Base-by-base conservation (phyloP, 2,329 filamentous ascomycete species). In the Xylariaceae sp. region DNA sequence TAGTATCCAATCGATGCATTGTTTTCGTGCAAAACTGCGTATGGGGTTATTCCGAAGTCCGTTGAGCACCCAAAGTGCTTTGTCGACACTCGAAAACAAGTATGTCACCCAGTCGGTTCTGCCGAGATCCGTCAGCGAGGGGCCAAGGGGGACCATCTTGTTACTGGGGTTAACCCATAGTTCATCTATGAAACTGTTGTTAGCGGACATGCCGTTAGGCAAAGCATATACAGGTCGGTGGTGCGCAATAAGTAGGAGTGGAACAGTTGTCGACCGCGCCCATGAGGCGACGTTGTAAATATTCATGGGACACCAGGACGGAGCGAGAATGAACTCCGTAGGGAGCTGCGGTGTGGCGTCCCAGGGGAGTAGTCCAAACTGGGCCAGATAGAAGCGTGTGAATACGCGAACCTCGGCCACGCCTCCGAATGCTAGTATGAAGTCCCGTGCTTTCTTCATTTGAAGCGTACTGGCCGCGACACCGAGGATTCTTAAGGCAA, bases 281-380 rank as follows among this genome's bases (percentile, higher is more conserved):
- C 62, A 65, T 6, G 60, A 68, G 11, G 66, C 58, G 9, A 70
- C 36, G 2, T 28, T 55, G 47, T 69, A 71, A 11, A 71, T 64
- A 39, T 63, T 70, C 48, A 71, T 53, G 0, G 64, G 63, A 10
- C 47, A 47, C 10, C 41, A 51, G 3, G 60, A 18, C 0, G 70
- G 66, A 19, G 70, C 17, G 1, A 70, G 47, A 6, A 71, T 67
- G 0, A 72, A 42, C 51, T 71, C 69, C 1, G 64, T 54, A 0
- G 68, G 67, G 2, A 71, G 36, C 42, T 69, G 48, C 1, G 69
- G 70, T 2, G 70, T 54, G 0, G 63, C 60, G 2, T 48, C 41
- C 68, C 69, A 72, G 1, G 70, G 66, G 17, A 70, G 61, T 6
- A 72, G 54, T 5, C 70, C 70, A 38, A 71, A 57, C 3, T 31